phyloP scores from a whole-genome alignment of 192 early-diverging fungal species.

The Glomus cerebriforme region DNA sequence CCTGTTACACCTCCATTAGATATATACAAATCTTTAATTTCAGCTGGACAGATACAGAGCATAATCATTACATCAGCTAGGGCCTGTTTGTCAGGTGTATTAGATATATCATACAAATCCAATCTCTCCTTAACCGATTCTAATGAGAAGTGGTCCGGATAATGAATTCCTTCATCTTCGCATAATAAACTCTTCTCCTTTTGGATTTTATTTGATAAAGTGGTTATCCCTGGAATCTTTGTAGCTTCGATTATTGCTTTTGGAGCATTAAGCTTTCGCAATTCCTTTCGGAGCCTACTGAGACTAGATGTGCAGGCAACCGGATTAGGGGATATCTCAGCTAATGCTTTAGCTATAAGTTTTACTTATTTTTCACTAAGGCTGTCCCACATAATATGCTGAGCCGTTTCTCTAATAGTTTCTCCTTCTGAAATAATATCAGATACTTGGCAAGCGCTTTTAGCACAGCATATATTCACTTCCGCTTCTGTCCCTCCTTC shows the following conservation, averaged over 20 bases:
- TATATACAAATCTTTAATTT: too few species aligned
- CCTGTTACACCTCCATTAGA: too few species aligned
- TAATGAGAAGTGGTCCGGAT: too few species aligned
- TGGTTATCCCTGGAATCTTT: constrained; percentile 15
- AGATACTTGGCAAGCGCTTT: constrained; percentile 4
- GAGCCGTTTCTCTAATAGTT: not conserved
- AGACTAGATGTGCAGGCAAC: not conserved
- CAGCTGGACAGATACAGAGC: too few species aligned
- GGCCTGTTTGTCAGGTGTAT: too few species aligned
- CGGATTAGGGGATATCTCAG: not conserved
- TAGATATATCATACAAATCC: too few species aligned
- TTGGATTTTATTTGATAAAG: constrained; percentile 1
- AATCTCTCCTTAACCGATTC: too few species aligned
- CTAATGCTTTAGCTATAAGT: not conserved
- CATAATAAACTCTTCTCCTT: constrained; percentile 2
- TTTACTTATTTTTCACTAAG: constrained; percentile 3
- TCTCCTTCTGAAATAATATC: too few species aligned
- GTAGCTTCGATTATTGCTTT: not conserved
- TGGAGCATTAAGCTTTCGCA: too few species aligned
- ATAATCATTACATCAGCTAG: too few species aligned
- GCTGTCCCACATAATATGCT: not conserved
- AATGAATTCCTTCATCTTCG: too few species aligned
- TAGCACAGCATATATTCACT: not conserved
- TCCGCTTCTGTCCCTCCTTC: too few species aligned
- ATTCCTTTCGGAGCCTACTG: not conserved